Base-by-base conservation (phyloP, 1,139 yeast species). In the Saccharomyces hybrid region DNA sequence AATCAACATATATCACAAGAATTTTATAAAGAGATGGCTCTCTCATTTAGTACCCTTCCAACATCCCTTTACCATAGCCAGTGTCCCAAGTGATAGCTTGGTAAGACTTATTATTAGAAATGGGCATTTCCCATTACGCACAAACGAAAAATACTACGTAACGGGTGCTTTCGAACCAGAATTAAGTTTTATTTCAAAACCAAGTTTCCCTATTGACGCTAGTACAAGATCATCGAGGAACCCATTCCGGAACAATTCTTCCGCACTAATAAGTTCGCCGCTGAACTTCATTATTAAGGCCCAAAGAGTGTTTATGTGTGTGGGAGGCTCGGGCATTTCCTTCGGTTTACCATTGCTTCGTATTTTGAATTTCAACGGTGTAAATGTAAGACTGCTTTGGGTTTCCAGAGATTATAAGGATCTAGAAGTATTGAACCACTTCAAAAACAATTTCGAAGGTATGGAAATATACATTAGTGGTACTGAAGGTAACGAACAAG, bases 281-380 rank as follows among this genome's bases (percentile, higher is more conserved):
- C 55, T 71, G 56, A 62, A 64, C 47, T 72, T 67, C 54, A 54
- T 59, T 11, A 63, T 71, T 25, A 62, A 82, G 1, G 83, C 81
- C 0, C 78, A 78, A 47, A 76, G 80, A 52, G 80, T 84, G 0
- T 68, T 78, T 8, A 77, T 89, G 7, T 70, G 89, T 3, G 86
- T 90, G 38, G 97, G 97, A 7, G 97, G 97, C 0, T 82, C 95
- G 0, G 97, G 97, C 0, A 78, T 90, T 4, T 84, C 96, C 0
- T 80, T 82, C 62, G 93, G 88, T 0, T 78, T 90, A 25, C 96
- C 96, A 0, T 75, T 89, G n/a, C 72, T 88, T 58, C 75, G 97
- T 60, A 83, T 84, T 2, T 76, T 88, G 72, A 84, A 83, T 65
- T 83, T 84, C 61, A 85, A 86, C 63, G 96, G 96, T 16, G 81